Percentiles rank a stretch among this genome's conserved stretches.
These are phyloP conservation scores for Asparagopsis taxiformis DNA, from an alignment of 31 red algal species.

Conservation along the genomic window DNA sequence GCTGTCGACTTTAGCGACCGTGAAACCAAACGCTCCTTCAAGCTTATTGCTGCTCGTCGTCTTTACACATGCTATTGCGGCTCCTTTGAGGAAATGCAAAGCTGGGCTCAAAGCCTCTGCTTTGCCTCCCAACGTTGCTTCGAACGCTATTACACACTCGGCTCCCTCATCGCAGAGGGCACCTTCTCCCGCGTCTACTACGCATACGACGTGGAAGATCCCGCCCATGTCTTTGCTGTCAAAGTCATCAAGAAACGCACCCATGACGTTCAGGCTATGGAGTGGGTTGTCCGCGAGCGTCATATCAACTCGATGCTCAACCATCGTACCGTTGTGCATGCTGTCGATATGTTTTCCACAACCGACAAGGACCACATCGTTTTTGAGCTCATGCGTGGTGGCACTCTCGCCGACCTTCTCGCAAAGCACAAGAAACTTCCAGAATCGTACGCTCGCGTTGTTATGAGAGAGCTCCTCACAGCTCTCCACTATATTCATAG, in stretches of 20 bases:
- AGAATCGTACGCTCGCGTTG: constrained; percentile 62
- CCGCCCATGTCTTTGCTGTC: constrained; percentile 46
- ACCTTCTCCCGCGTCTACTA: constrained; percentile 58
- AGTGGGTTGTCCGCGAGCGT: constrained; percentile 59
- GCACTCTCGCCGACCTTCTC: constrained; percentile 73
- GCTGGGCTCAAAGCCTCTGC: constrained; percentile 40
- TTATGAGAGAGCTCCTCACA: constrained; percentile 73
- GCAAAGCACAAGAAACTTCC: constrained; percentile 37
- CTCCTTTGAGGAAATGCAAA: constrained; percentile 51
- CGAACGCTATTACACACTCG: constrained; percentile 58
- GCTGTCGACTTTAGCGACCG: constrained; percentile 31
- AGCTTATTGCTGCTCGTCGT: neutral
- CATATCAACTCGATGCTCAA: constrained; percentile 57
- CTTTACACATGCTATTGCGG: constrained; percentile 14
- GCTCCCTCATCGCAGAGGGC: constrained; percentile 63
- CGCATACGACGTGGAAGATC: constrained; percentile 48
- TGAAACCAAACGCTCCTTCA: constrained; percentile 7
- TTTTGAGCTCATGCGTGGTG: constrained; percentile 83
- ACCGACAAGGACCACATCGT: constrained; percentile 64
- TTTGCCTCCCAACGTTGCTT: constrained; percentile 57
- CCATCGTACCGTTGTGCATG: constrained; percentile 54
- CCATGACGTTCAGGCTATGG: constrained; percentile 53
- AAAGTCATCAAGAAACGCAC: constrained; percentile 72
- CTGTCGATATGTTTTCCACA: constrained; percentile 84
- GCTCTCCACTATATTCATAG: constrained; percentile 70